Evolutionary conservation across 257 asterid species (phyloP).

Genomic region (Catharanthus roseus): DNA sequence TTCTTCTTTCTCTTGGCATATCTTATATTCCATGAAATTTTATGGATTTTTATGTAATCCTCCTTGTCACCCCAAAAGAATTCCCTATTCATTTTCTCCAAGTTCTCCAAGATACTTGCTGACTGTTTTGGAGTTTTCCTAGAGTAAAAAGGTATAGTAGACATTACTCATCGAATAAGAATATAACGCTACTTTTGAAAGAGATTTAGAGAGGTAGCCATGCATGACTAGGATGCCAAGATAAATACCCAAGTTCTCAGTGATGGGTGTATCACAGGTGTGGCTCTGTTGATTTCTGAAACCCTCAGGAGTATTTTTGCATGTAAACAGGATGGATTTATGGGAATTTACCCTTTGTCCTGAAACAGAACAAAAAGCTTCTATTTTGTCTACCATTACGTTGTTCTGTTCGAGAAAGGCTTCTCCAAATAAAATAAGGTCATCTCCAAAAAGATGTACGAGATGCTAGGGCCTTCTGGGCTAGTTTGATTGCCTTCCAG

Average conservation of each 20-base stretch:
- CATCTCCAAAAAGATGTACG: too few species aligned
- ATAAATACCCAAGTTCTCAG: too few species aligned
- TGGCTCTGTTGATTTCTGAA: background rate
- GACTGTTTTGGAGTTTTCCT: background rate
- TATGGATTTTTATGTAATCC: too few species aligned
- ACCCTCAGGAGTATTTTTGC: background rate
- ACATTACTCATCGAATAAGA: background rate
- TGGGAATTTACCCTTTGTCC: background rate
- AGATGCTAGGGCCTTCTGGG: too few species aligned
- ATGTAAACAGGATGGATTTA: background rate
- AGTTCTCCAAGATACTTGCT: background rate
- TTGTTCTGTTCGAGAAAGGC: background rate
- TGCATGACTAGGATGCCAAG: background rate
- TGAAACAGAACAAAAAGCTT: background rate
- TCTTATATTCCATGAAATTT: too few species aligned
- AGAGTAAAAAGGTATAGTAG: background rate
- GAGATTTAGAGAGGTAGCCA: too few species aligned
- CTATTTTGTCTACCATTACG: background rate
- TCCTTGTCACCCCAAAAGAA: too few species aligned
- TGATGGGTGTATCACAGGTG: background rate
- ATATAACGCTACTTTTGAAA: too few species aligned
- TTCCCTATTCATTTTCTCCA: too few species aligned
- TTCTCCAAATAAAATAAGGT: too few species aligned
- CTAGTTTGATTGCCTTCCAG: too few species aligned
- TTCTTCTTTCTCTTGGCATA: background rate